Conservation (phyloP, 805 yeast species). For the Hanseniaspora mollemarum region DNA sequence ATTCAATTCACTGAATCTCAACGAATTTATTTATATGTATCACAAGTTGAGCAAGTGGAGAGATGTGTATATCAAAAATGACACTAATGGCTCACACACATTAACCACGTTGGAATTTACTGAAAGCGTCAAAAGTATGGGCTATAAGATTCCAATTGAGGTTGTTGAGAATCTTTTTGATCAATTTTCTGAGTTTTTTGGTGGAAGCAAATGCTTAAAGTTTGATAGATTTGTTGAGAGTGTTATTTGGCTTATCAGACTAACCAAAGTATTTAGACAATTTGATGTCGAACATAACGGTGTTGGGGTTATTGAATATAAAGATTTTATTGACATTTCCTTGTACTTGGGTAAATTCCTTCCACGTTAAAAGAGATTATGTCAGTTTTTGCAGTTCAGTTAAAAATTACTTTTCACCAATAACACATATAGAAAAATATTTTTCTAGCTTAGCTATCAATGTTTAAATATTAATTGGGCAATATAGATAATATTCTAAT, state of each 20-base stretch:
- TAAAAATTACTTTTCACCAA: too few relatives aligned
- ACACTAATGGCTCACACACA: conserved; percentile 28
- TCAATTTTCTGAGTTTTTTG: conserved; percentile 28
- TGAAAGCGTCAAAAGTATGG: conserved; percentile 28
- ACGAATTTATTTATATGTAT: conserved; percentile 28
- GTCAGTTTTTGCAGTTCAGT: too few relatives aligned
- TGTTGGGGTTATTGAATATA: conserved; percentile 52
- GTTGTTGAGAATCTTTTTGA: conserved; percentile 30
- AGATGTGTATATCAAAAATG: conserved; percentile 30
- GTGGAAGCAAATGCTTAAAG: conserved; percentile 36
- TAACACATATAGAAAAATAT: too few relatives aligned
- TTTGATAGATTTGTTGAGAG: conserved; percentile 77
- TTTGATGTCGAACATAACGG: conserved; percentile 69
- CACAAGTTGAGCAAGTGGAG: conserved; percentile 30
- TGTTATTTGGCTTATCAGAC: conserved; percentile 60
- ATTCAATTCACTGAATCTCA: conserved; percentile 28
- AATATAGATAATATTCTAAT: too few relatives aligned
- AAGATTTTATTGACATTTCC: conserved; percentile 50
- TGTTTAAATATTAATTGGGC: too few relatives aligned
- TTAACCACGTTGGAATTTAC: conserved; percentile 27
- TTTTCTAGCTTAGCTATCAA: too few relatives aligned
- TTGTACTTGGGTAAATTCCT: conserved; percentile 31
- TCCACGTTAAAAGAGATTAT: conserved; percentile 25
- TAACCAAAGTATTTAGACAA: conserved; percentile 68
- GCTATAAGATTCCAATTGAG: conserved; percentile 29